phyloP scores from a whole-genome alignment of 768 basidiomycete genomes.

The Jaapia argillacea region DNA sequence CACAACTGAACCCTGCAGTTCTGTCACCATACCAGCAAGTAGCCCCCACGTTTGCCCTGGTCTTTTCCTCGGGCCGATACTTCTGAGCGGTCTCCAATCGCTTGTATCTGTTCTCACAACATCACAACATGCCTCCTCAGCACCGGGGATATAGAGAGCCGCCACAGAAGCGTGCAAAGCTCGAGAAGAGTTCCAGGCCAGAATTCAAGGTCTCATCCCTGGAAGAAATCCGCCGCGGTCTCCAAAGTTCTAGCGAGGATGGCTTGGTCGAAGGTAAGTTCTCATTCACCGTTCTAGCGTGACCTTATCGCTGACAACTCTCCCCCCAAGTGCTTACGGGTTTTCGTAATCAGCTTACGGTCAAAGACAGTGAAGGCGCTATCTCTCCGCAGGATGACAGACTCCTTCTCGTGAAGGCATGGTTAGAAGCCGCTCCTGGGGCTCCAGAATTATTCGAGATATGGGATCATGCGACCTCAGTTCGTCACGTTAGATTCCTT shows the following conservation, averaged over 20 bases:
- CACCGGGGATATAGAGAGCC: too few relatives aligned
- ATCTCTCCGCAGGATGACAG: conserved; percentile 50
- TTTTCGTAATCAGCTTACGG: conserved; percentile 43
- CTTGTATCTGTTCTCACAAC: too few relatives aligned
- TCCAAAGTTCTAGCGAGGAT: conserved; percentile 9
- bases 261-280: conserved; percentile 6
- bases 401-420: conserved; percentile 46
- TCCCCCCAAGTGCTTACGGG: conserved; percentile 1
- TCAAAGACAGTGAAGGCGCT: conserved; percentile 35
- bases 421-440: conserved; percentile 48
- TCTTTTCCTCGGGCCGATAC: too few relatives aligned
- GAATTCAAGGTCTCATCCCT: conserved; percentile 4
- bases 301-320: conserved; percentile 2
- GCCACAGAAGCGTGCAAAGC: conserved; percentile 5
- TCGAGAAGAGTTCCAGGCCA: conserved; percentile 5
- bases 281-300: neutral
- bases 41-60: too few relatives aligned
- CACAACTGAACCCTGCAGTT: too few relatives aligned
- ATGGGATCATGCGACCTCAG: conserved; percentile 55
- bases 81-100: too few relatives aligned
- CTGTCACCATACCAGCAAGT: too few relatives aligned
- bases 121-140: too few relatives aligned
- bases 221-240: conserved; percentile 8
- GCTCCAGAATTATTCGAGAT: conserved; percentile 51
- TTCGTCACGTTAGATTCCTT: too few relatives aligned